A percentile compares a stretch with the other conserved stretches of the same genome.
Evolutionary conservation across 257 asterid species (phyloP).

Genomic region (Eucommia ulmoides): DNA sequence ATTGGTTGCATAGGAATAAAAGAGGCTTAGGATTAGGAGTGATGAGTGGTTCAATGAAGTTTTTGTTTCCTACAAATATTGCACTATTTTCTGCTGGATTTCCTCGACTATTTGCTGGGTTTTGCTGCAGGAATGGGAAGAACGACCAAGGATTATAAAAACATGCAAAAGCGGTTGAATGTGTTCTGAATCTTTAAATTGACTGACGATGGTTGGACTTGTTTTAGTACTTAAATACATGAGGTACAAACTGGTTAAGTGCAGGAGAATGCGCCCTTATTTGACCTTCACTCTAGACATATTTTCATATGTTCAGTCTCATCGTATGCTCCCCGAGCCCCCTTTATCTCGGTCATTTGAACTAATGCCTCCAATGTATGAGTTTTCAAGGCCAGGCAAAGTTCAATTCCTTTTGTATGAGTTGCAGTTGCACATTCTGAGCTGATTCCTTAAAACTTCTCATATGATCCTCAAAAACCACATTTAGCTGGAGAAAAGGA

Average conservation of each 20-base stretch:
- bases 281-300: neutral
- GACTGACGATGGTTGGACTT: neutral
- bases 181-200: neutral
- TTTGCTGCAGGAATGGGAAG: neutral
- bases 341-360: too few relatives aligned
- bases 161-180: neutral
- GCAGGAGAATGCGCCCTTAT: neutral
- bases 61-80: neutral
- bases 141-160: neutral
- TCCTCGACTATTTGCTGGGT: neutral
- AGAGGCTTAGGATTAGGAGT: too few relatives aligned
- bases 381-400: neutral
- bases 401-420: neutral
- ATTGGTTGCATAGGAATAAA: too few relatives aligned
- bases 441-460: neutral
- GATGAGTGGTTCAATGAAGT: too few relatives aligned
- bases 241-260: neutral
- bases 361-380: too few relatives aligned
- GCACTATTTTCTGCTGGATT: neutral
- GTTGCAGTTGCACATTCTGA: neutral
- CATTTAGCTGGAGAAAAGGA: neutral
- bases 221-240: neutral
- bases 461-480: neutral
- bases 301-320: too few relatives aligned
- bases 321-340: too few relatives aligned